Base-by-base conservation (phyloP, 495 filamentous ascomycete genomes). In the Oidiodendron maius region DNA sequence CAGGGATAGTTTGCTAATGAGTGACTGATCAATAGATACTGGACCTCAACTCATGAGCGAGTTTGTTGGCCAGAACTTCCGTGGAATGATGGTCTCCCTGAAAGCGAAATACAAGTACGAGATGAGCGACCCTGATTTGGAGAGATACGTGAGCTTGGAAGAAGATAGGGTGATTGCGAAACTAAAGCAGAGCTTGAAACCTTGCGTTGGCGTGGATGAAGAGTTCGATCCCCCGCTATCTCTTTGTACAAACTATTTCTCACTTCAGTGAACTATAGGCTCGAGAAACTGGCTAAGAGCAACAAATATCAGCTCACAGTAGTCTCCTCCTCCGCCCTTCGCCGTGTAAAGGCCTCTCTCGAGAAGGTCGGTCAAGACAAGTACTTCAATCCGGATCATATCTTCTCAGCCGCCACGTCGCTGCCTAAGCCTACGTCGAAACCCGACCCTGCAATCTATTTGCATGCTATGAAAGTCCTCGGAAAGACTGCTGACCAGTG, bases 41-140 rank as follows among this genome's bases (percentile, higher is more conserved):
- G 85, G 82, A 54, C 76, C 79, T 10, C 65, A 80, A 61, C 84
- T 96, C 35, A 83, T 95, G 67, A 66, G 74, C 52, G 88, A 95
- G 69, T 96, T 95, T 61, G 91, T 95, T 64, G 91, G 91, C 58
- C 86, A 91, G 64, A 95, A 95, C 76, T 96, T 96, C 78, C 89
- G 90, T 55, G 87, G 89, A 63, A 95, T 95, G 89, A 76, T 87
- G 67, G 51, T 72, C 36, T 80, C 77, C 50, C 77, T 95, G 46
- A 82, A 87, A 67, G 70, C 78, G 63, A 90, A 88, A 66, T 85
- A 83, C 73, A 68, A 72, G 55, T 90, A 95, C 67, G 67, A 74
- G 28, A 72, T 95, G 67, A 56, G 64, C 3, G 61, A 71, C 18
- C 81, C 76, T 2, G 86, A 95, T 61, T 65, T 91, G 17, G 82